These are phyloP conservation scores for Melastoma malabathricum DNA, from an alignment of 345 rosid species.

Conservation along the genomic window DNA sequence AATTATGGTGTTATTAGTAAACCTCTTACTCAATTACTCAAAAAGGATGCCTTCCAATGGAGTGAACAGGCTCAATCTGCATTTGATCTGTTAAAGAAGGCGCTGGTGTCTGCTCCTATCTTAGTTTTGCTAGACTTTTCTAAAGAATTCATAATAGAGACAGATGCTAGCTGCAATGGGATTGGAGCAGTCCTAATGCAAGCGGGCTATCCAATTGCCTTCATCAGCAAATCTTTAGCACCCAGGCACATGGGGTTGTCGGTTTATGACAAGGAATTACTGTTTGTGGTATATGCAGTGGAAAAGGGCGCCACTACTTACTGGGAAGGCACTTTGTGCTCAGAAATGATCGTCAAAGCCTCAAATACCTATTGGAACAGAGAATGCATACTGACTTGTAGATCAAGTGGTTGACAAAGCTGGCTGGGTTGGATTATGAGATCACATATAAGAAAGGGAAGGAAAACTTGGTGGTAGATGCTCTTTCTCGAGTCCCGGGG, in stretches of 20 bases:
- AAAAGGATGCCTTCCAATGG: constrained; percentile 1
- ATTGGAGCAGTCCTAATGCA: not conserved
- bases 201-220: not conserved
- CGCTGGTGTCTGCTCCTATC: not conserved
- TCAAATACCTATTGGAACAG: no score
- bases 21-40: not conserved
- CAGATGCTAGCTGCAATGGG: not conserved
- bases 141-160: not conserved
- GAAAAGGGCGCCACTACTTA: no score
- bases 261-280: no score
- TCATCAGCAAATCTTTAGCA: not conserved
- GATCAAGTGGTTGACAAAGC: no score
- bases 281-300: no score
- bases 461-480: no score
- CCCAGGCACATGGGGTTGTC: not conserved
- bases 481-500: no score
- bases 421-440: no score
- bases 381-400: no score
- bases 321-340: no score
- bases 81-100: not conserved
- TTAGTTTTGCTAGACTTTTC: not conserved
- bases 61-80: not conserved
- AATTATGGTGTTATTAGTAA: not conserved
- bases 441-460: no score
- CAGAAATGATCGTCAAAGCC: no score